phyloP scores from a whole-genome alignment of 2,329 filamentous ascomycete genomes.

The Calonectria pseudoturangicola region DNA sequence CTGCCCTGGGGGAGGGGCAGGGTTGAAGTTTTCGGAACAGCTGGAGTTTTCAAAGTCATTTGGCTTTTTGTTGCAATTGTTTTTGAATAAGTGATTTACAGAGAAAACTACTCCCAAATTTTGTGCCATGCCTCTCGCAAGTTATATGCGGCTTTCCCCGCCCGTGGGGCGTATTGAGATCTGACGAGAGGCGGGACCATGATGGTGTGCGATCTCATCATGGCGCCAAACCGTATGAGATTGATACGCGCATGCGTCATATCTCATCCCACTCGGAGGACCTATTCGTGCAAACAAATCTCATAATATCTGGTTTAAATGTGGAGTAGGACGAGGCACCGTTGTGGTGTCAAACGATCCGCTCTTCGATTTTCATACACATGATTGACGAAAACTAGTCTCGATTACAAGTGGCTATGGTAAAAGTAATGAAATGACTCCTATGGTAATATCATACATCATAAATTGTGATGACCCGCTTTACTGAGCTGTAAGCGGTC shows the following conservation, averaged over 20 bases:
- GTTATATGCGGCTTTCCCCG: conserved; percentile 10
- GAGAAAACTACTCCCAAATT: neutral
- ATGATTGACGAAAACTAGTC: too few species aligned
- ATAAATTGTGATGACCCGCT: too few species aligned
- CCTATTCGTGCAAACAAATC: neutral
- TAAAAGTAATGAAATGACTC: too few species aligned
- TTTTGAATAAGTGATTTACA: neutral
- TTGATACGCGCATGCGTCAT: neutral
- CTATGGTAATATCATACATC: too few species aligned
- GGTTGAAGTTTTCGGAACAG: neutral
- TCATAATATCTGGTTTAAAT: neutral
- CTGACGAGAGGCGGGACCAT: conserved; percentile 13
- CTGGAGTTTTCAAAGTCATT: conserved; percentile 9
- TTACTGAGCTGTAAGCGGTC: too few species aligned
- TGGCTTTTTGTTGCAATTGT: neutral
- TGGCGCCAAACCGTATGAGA: conserved; percentile 1
- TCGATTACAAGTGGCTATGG: too few species aligned
- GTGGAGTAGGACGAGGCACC: neutral
- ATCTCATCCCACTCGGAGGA: neutral
- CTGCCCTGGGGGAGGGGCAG: neutral
- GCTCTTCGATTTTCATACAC: too few species aligned
- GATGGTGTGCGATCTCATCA: conserved; percentile 20
- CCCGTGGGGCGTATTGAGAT: neutral
- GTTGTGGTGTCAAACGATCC: too few species aligned
- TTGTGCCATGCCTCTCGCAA: too few species aligned